Evolutionary conservation across 2,329 filamentous ascomycete species (phyloP).

Genomic region (Xylariales sp.): DNA sequence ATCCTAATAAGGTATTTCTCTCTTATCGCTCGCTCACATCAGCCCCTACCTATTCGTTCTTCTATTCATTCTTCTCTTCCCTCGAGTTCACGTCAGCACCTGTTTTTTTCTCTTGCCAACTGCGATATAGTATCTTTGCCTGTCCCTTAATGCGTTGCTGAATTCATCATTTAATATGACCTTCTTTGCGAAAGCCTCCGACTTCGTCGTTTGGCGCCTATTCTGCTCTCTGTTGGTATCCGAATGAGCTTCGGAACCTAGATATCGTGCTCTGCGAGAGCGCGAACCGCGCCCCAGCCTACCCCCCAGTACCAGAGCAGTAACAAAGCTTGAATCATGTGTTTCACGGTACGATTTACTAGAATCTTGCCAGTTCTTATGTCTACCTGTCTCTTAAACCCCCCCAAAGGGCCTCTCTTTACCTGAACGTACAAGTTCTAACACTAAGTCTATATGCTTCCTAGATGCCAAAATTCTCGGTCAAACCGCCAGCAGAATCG

Average conservation of each 20-base stretch:
- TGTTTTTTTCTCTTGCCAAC: background rate
- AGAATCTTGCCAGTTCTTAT: background rate
- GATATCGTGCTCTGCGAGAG: conserved; percentile 30
- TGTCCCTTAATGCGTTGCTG: conserved; percentile 16
- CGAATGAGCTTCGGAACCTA: conserved; percentile 27
- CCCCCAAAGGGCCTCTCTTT: too few species aligned
- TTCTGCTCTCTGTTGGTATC: conserved; percentile 14
- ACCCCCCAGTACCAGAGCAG: conserved; percentile 6
- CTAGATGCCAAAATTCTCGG: conserved; percentile 42
- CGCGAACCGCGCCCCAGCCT: conserved; percentile 15
- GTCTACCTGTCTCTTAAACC: background rate
- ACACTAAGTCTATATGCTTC: conserved; percentile 33
- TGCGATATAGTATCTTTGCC: background rate
- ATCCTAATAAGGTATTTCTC: conserved; percentile 17
- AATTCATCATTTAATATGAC: conserved; percentile 29
- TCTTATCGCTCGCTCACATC: background rate
- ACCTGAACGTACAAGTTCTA: background rate
- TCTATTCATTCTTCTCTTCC: conserved; percentile 1
- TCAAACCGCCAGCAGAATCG: conserved; percentile 37
- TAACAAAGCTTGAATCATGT: conserved; percentile 36
- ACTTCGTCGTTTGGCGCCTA: conserved; percentile 25
- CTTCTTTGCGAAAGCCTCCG: conserved; percentile 16
- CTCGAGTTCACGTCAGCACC: conserved; percentile 21
- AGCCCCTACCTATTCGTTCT: background rate
- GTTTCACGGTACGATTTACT: conserved; percentile 39